Conservation (phyloP, 768 basidiomycete genomes). For the Lactarius akahatsu region DNA sequence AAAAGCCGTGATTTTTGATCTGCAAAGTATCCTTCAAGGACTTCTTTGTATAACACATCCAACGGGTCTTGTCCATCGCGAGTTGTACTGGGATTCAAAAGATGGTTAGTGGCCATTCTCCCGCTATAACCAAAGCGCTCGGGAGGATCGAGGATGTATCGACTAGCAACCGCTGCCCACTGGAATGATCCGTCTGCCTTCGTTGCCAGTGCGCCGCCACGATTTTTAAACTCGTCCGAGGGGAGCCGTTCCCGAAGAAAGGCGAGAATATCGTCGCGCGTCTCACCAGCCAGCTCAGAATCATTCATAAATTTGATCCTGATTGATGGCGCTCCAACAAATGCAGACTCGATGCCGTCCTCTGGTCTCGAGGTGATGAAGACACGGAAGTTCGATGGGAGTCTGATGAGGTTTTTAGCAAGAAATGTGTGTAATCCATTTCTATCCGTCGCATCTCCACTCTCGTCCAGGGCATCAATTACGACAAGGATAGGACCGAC, state of each 20-base stretch:
- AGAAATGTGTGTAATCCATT: not conserved
- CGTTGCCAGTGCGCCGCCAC: not conserved
- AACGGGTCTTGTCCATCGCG: not conserved
- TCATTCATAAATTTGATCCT: not conserved
- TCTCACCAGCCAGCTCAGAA: not conserved
- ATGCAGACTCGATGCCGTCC: not conserved
- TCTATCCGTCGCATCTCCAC: not conserved
- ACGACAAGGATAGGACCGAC: not conserved
- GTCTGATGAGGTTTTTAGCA: not conserved
- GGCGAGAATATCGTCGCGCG: not conserved
- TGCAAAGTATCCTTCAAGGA: not conserved
- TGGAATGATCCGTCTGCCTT: not conserved
- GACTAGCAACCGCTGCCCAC: constrained; percentile 9
- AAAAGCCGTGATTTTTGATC: not conserved
- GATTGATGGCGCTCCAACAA: not conserved
- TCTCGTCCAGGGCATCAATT: constrained; percentile 5
- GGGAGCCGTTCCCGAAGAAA: not conserved
- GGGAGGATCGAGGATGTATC: not conserved
- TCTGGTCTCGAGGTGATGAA: constrained; percentile 4
- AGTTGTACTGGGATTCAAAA: not conserved
- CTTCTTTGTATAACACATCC: not conserved
- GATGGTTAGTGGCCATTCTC: not conserved
- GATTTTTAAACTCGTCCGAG: not conserved
- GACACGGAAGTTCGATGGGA: not conserved
- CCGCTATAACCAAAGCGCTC: not conserved